These are phyloP conservation scores for Coemansia sp. DNA, from an alignment of 192 early-diverging fungal species.

Conservation along the genomic window DNA sequence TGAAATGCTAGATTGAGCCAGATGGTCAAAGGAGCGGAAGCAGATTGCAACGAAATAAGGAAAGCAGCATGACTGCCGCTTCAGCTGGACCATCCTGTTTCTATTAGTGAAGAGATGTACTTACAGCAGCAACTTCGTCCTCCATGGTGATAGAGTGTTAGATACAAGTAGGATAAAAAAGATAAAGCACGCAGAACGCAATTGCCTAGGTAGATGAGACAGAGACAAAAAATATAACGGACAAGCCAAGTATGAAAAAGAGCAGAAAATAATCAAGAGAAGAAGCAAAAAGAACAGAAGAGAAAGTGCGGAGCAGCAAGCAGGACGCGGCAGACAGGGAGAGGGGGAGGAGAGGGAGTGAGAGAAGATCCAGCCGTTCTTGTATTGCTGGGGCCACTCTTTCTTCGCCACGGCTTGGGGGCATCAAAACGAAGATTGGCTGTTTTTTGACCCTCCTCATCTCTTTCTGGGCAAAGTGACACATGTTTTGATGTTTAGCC, in stretches of 20 bases:
- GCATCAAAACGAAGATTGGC: neutral
- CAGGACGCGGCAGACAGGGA: neutral
- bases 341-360: too few species aligned
- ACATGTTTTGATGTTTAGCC: neutral
- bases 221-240: slow-evolving; percentile 11
- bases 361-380: neutral
- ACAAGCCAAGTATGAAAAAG: slow-evolving; percentile 9
- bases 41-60: neutral
- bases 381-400: slow-evolving; percentile 12
- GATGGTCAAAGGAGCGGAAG: slow-evolving; percentile 3
- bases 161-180: slow-evolving; percentile 18
- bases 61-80: slow-evolving; percentile 2
- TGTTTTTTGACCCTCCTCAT: neutral
- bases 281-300: slow-evolving; percentile 18
- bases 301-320: neutral
- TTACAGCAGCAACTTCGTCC: slow-evolving; percentile 84
- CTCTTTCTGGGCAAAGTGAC: neutral
- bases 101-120: slow-evolving; percentile 30
- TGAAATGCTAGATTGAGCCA: slow-evolving; percentile 5
- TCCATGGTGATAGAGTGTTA: slow-evolving; percentile 60
- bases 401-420: slow-evolving; percentile 17
- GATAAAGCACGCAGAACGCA: slow-evolving; percentile 12
- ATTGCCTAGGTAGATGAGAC: slow-evolving; percentile 15
- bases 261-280: slow-evolving; percentile 13
- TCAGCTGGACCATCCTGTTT: slow-evolving; percentile 3